These are phyloP conservation scores for Talaromyces funiculosus DNA, from an alignment of 2,329 filamentous ascomycete genomes.

Conservation along the genomic window DNA sequence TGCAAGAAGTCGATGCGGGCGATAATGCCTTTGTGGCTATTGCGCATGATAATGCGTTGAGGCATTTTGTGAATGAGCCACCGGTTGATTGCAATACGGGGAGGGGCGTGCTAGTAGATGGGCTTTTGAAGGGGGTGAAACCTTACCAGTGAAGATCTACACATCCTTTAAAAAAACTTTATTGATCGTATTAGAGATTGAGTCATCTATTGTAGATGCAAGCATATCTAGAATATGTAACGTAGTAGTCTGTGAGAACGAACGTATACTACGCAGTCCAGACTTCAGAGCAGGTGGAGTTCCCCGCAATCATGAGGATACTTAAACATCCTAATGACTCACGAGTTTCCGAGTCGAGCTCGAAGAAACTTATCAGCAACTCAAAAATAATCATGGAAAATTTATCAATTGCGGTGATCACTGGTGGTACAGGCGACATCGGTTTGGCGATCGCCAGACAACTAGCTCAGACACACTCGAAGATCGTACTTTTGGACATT, in stretches of 20 bases:
- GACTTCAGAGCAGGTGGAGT: background rate
- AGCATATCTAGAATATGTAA: background rate
- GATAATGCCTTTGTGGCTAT: constrained; percentile 27
- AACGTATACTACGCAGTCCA: background rate
- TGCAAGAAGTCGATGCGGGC: constrained; percentile 24
- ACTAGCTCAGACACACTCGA: constrained; percentile 20
- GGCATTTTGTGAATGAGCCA: constrained; percentile 23
- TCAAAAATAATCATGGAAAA: background rate
- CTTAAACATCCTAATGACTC: background rate
- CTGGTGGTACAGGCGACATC: constrained; percentile 24
- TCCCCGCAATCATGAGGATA: background rate
- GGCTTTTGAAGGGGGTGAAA: constrained; percentile 8
- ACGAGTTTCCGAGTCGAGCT: background rate
- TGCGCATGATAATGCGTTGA: constrained; percentile 25
- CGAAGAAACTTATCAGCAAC: background rate
- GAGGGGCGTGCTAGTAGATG: constrained; percentile 2
- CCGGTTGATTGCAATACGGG: constrained; percentile 12
- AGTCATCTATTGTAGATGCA: background rate
- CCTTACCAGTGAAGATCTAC: background rate
- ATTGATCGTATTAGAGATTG: background rate
- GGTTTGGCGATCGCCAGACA: constrained; percentile 22
- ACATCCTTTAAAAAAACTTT: background rate
- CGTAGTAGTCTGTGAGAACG: background rate
- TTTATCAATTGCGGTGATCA: constrained; percentile 20
- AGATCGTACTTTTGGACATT: constrained; percentile 21